phyloP scores from a whole-genome alignment of 164 flowering plant species.

The Cinnamomum chago region DNA sequence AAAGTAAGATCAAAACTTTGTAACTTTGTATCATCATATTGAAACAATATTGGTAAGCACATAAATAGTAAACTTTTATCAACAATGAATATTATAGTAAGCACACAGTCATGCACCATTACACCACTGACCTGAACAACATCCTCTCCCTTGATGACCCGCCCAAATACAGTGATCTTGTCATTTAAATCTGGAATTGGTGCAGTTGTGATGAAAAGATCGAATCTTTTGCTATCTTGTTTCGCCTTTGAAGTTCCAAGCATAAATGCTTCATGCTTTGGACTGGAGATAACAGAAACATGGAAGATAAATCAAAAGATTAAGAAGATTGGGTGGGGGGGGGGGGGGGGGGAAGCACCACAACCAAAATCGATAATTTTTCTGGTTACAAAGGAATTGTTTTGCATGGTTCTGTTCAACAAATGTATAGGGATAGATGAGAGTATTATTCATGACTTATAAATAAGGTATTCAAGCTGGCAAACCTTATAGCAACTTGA shows the following conservation, averaged over 20 bases:
- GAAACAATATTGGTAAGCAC: no score
- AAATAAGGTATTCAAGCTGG: conserved; percentile 3
- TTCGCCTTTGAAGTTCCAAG: conserved; percentile 82
- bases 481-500: conserved; percentile 55
- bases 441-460: no score
- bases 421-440: no score
- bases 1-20: no score
- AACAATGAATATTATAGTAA: no score
- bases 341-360: no score
- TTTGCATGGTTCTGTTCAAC: no score
- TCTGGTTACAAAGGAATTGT: no score
- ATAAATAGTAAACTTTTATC: no score
- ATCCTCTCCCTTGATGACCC: conserved; percentile 86
- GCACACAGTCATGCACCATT: neutral
- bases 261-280: conserved; percentile 94
- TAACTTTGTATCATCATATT: no score
- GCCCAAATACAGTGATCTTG: conserved; percentile 82
- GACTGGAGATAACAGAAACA: conserved; percentile 35
- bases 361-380: no score
- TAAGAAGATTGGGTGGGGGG: neutral
- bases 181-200: conserved; percentile 82
- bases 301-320: neutral
- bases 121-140: conserved; percentile 64
- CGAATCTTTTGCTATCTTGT: conserved; percentile 49
- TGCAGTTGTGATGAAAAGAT: conserved; percentile 81